Base-by-base conservation (phyloP, 805 yeast species). In the Helenozyma baotianmanensis region DNA sequence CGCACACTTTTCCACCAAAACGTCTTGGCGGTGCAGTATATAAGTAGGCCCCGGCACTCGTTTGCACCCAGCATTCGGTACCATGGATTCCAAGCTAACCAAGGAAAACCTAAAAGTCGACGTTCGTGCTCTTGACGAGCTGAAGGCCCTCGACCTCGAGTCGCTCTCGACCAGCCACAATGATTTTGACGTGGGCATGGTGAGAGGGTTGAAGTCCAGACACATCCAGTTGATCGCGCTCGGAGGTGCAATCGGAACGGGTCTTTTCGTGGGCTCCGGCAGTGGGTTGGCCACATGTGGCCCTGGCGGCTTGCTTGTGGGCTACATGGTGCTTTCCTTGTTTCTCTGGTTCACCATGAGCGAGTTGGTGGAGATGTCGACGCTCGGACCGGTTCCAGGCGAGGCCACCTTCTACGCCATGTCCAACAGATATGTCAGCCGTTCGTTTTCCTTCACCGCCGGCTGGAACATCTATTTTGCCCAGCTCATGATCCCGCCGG, bases 401-500 rank as follows among this genome's bases (percentile, higher is more conserved):
- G 53, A 51, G 53, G 56, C 21, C 55, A 51, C 36, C 35, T 52
- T 21, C 53, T 55, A 34, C 15, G 38, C 42, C 8, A 26, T 40
- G 26, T 12, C 35, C 19, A 27, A 23, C 9, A 23, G 35, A 6
- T 43, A 43, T 27, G 32, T 29, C 15, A 26, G 38, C 10, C 47
- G 46, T 5, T 54, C 63, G 6, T 49, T 58, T 27, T 64, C 64
- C 1, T 55, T 59, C 36, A 62, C 66, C 18, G 41, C 50, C 14
- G 61, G 63, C 27, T 58, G 54, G 45, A 59, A 58, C 39, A 60
- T 56, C 41, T 58, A 55, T 57, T 60, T 54, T 45, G 56, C 58
- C 7, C 56, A 54, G 32, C 42, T 57, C 9, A 59, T 60, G 37
- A 48, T 59, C 29, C 56, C 58, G 9, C 62, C 66, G 1, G 47